These are phyloP conservation scores for Cicer arietinum DNA, from an alignment of 306 rosid species.

Conservation along the genomic window DNA sequence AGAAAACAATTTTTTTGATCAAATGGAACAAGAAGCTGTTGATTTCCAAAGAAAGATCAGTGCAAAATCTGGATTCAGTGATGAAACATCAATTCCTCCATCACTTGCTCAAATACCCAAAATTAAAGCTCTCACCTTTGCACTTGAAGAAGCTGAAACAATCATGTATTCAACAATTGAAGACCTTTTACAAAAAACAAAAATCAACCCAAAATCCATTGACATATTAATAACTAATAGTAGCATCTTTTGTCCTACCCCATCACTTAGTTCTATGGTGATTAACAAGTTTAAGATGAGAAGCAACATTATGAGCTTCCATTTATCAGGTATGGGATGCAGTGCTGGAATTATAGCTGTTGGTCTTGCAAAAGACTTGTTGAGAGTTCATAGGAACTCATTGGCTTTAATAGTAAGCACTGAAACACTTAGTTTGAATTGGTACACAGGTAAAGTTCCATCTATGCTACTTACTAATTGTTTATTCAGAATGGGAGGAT, in stretches of 20 bases:
- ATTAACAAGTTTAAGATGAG: conserved; percentile 63
- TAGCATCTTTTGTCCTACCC: conserved; percentile 62
- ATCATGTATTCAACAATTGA: conserved; percentile 49
- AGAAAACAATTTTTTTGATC: conserved; percentile 46
- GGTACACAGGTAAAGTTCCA: conserved; percentile 64
- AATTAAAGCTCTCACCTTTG: conserved; percentile 41
- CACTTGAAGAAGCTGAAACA: conserved; percentile 59
- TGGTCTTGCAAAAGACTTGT: conserved; percentile 60
- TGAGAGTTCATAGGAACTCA: conserved; percentile 63
- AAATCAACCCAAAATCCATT: conserved; percentile 57
- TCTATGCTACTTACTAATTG: conserved; percentile 72
- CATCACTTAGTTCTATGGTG: conserved; percentile 59
- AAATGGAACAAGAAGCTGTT: conserved; percentile 51
- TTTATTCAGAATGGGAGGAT: conserved; percentile 69
- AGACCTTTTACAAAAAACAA: conserved; percentile 46
- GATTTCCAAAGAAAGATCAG: conserved; percentile 61
- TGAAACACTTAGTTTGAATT: conserved; percentile 52
- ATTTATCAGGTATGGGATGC: conserved; percentile 76
- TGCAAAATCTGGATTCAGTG: conserved; percentile 66
- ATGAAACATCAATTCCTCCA: conserved; percentile 54
- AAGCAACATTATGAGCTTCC: conserved; percentile 59
- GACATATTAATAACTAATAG: conserved; percentile 59
- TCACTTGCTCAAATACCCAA: conserved; percentile 53
- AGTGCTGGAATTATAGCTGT: conserved; percentile 67
- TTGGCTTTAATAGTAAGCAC: conserved; percentile 68